Conservation (phyloP, 2,329 filamentous ascomycete genomes). For the Paradendryphiella salina region DNA sequence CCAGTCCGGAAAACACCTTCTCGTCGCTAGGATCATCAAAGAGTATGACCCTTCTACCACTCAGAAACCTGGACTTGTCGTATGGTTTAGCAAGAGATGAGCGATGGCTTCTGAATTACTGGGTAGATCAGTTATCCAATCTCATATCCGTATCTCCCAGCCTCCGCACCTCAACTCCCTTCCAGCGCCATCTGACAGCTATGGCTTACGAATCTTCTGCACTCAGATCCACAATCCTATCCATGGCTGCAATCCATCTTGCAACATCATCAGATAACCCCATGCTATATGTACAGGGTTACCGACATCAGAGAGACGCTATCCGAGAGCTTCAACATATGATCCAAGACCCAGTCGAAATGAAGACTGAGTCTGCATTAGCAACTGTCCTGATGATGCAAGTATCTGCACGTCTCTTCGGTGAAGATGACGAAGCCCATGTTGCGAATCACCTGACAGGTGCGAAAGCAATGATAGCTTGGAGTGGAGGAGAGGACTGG, state of each 20-base stretch:
- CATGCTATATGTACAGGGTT: constrained; percentile 29
- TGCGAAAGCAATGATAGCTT: constrained; percentile 38
- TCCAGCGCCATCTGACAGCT: constrained; percentile 35
- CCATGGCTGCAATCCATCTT: constrained; percentile 40
- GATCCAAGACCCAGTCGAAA: constrained; percentile 28
- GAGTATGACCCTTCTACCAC: constrained; percentile 11
- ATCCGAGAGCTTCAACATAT: constrained; percentile 32
- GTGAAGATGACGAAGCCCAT: constrained; percentile 30
- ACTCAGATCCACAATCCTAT: constrained; percentile 37
- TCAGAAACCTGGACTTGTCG: constrained; percentile 5
- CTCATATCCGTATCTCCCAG: constrained; percentile 34
- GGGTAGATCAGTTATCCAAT: constrained; percentile 31
- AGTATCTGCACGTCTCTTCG: constrained; percentile 35
- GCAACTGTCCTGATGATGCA: constrained; percentile 44
- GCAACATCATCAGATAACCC: constrained; percentile 25
- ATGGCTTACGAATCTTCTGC: constrained; percentile 33
- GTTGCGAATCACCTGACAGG: constrained; percentile 39
- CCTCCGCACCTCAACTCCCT: constrained; percentile 24
- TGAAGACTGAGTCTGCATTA: constrained; percentile 28
- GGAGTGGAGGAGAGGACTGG: constrained; percentile 13
- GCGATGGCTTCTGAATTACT: constrained; percentile 34
- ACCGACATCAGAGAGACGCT: constrained; percentile 35
- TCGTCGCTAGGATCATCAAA: constrained; percentile 16
- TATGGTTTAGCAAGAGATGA: constrained; percentile 25
- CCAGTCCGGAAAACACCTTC: background rate